Evolutionary conservation across 2,329 filamentous ascomycete genomes (phyloP), one percentile per base, ranked within the genome.

Genomic region (Pseudogymnoascus sp.): DNA sequence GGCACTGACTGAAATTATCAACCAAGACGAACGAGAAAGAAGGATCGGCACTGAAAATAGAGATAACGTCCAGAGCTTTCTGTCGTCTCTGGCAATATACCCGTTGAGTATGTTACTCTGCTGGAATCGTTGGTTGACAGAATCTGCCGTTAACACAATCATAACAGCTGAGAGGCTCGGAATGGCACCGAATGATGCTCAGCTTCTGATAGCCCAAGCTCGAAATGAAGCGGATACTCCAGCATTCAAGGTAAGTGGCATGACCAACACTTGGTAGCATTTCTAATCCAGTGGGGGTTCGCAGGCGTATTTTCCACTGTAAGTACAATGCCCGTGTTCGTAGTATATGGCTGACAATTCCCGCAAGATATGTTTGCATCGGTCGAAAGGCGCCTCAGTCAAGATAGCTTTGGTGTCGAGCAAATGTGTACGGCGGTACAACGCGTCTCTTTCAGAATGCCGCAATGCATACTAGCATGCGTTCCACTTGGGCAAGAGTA

Each of bases 291-390:
- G 23, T 36, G 37, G 28, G 31, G 57, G 19, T 45, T 62, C 31
- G 21, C 13, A 74, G 84, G 81, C 83, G 34, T 87, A 87, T 71
- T 87, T 87, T 65, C 83, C 83, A 48, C 71, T 87, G 80, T 87
- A 75, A 79, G 83, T 79, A 21, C 13, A 43, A 19, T 10, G 68
- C 63, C 69, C 61, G 21, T 13, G 11, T 23, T 11, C 57, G 62
- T 63, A 39, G 25, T 16, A 63, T 68, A 65, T 66, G 16, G 31
- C 48, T 65, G 19, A 43, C 61, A 37, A 65, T 45, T 3, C 45
- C 21, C 10, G n/a, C 31, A 36, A 86, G 84, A 67, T 86, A 87
- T 71, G 81, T 87, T 39, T 86, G 83, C 67, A 86, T 87, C 68
- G 85, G 85, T 61, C 79, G 80, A 67, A 88, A 87, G 68, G 81